phyloP scores from a whole-genome alignment of 768 basidiomycete genomes.

The button mushroom (Agaricus bisporus) region DNA sequence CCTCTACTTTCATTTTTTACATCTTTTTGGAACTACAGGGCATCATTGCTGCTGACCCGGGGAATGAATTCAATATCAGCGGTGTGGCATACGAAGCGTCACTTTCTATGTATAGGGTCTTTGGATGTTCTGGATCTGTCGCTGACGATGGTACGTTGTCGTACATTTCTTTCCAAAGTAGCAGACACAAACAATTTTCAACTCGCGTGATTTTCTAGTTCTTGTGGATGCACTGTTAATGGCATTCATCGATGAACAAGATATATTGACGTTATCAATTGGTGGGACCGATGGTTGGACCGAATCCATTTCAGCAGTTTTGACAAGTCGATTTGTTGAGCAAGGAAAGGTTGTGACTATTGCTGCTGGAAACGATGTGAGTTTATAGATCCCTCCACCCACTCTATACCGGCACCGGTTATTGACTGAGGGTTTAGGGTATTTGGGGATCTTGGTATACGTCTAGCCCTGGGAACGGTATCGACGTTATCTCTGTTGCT shows the following conservation, averaged over 20 bases:
- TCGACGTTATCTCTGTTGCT: constrained; percentile 51
- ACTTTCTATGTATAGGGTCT: constrained; percentile 50
- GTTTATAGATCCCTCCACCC: too few relatives aligned
- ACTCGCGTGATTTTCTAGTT: constrained; percentile 15
- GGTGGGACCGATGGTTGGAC: constrained; percentile 64
- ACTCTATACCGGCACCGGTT: too few relatives aligned
- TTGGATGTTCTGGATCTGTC: constrained; percentile 49
- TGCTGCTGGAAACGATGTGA: constrained; percentile 50
- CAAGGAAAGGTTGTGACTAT: constrained; percentile 58
- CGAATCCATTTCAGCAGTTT: constrained; percentile 42
- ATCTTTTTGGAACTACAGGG: constrained; percentile 24
- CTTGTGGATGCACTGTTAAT: constrained; percentile 44
- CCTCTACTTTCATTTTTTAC: not conserved
- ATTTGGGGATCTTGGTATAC: constrained; percentile 58
- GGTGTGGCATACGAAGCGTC: constrained; percentile 64
- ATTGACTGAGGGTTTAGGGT: constrained; percentile 25
- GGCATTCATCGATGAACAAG: constrained; percentile 45
- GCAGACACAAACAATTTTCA: too few relatives aligned
- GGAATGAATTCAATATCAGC: constrained; percentile 57
- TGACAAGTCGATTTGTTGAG: constrained; percentile 52
- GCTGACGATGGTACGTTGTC: constrained; percentile 42
- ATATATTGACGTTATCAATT: constrained; percentile 63
- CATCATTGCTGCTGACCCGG: constrained; percentile 56
- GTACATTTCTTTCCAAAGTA: not conserved
- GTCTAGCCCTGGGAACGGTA: constrained; percentile 44